Conservation (phyloP, 352 stramenopile genomes). For the Phytophthora aleatoria region DNA sequence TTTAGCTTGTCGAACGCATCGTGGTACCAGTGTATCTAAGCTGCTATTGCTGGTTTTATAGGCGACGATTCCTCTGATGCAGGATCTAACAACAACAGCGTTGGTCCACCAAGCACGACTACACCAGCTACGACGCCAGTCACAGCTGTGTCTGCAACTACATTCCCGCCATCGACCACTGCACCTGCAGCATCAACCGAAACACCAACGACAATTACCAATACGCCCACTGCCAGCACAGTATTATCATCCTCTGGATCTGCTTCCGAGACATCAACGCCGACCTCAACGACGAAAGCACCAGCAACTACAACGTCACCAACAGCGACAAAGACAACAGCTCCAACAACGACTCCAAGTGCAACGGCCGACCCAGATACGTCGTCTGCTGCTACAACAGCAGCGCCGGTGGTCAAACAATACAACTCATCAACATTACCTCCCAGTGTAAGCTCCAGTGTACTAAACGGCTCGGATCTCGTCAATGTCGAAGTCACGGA, state of each 20-base stretch:
- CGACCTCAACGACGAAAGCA: constrained; percentile 9
- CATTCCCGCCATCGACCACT: constrained; percentile 3
- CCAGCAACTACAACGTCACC: not conserved
- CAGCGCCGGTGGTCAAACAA: constrained; percentile 18
- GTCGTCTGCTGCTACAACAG: not conserved
- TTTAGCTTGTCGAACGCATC: not conserved
- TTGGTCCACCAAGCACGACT: constrained; percentile 2
- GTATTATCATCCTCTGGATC: constrained; percentile 1
- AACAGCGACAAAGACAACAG: constrained; percentile 1
- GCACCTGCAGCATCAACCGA: constrained; percentile 4
- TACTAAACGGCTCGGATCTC: constrained; percentile 45
- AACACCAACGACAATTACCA: constrained; percentile 2
- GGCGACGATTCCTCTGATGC: constrained; percentile 7
- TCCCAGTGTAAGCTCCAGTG: constrained; percentile 29
- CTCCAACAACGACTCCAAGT: not conserved
- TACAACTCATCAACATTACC: constrained; percentile 51
- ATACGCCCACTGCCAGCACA: constrained; percentile 1
- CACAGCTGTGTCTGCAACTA: constrained; percentile 5
- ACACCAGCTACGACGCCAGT: not conserved
- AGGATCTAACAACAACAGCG: constrained; percentile 5
- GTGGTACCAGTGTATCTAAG: not conserved
- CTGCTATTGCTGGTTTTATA: not conserved
- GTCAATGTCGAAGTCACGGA: constrained; percentile 44
- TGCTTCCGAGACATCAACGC: not conserved
- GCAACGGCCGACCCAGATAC: not conserved